Evolutionary conservation across 495 filamentous ascomycete genomes (phyloP), one percentile per base, ranked within the genome.

Genomic region (Podospora didyma): DNA sequence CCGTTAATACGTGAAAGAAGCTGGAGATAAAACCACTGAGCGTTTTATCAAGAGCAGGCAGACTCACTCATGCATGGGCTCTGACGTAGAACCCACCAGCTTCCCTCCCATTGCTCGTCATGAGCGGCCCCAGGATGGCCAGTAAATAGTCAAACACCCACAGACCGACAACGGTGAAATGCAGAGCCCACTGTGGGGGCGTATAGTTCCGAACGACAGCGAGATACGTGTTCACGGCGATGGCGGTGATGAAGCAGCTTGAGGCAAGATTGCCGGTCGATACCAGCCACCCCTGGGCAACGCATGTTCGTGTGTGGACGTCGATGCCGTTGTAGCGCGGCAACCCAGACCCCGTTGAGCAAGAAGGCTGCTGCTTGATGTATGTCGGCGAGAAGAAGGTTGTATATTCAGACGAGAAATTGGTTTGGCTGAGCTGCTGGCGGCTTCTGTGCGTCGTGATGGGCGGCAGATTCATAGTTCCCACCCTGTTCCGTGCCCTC

Each of bases 371-470:
- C 70, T 0, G 85, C 75, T 66, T 90, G 88, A 62, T 87, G 85
- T 46, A 91, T 74, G 66, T 91, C 88, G 52, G 88, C 88, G 46
- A 90, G 63, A 3, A 91, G 71, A 17, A 91, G 79, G 65, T 90
- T 90, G 65, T 84, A 86, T 44, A 91, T 84, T 31, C 9, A 31
- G 9, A 4, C 3, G 9, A 31, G 26, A 31, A 31, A 9, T 31
- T 31, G 26, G 9, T n/a, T n/a, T n/a, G n/a, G n/a, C n/a, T n/a
- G n/a, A n/a, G n/a, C n/a, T n/a, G n/a, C n/a, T n/a, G n/a, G n/a
- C n/a, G n/a, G n/a, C n/a, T n/a, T n/a, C n/a, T n/a, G n/a, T n/a
- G n/a, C n/a, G n/a, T n/a, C n/a, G n/a, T n/a, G n/a, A n/a, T n/a
- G n/a, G n/a, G n/a, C n/a, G n/a, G n/a, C n/a, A n/a, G n/a, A n/a